Percentiles rank a stretch among this genome's conserved stretches.
Conservation (phyloP, 768 basidiomycete genomes). For the Mrakia hoshinonis region DNA sequence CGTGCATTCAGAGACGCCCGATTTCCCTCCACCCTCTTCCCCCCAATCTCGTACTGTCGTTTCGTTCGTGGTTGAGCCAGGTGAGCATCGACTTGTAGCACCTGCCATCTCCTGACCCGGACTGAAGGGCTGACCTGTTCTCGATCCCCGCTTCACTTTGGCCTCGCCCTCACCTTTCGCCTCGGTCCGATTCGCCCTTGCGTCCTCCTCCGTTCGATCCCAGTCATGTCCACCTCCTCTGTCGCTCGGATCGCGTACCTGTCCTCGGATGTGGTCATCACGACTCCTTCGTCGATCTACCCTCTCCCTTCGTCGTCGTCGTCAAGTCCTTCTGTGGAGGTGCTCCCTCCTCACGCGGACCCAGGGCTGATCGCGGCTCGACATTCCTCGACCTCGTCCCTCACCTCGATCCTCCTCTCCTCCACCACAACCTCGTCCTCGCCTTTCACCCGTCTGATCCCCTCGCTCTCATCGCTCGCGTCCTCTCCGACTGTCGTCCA, state of each 20-base stretch:
- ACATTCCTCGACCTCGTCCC: conserved; percentile 14
- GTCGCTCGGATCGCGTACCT: conserved; percentile 26
- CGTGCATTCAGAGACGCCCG: too few species aligned
- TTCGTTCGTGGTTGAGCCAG: too few species aligned
- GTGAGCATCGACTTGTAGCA: too few species aligned
- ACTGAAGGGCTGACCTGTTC: too few species aligned
- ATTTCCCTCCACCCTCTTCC: too few species aligned
- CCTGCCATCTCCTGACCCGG: too few species aligned
- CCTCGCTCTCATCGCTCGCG: conserved; percentile 28
- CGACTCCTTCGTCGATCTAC: background rate
- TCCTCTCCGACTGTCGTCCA: conserved; percentile 31
- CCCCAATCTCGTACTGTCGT: too few species aligned
- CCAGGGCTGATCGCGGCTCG: conserved; percentile 18
- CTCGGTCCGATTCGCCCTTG: background rate
- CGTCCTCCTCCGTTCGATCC: background rate
- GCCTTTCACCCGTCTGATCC: conserved; percentile 30
- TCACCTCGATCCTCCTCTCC: conserved; percentile 30
- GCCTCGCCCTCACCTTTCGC: background rate
- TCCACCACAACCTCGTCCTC: background rate
- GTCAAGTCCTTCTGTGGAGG: conserved; percentile 10
- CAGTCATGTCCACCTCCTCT: conserved; percentile 18
- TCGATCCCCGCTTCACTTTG: too few species aligned
- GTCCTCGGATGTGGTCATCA: conserved; percentile 23
- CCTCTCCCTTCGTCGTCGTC: conserved; percentile 11
- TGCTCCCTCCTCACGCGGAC: conserved; percentile 25